A percentile compares a stretch with the other conserved stretches of the same genome.
Evolutionary conservation across 1,284 basidiomycete species (phyloP).

Genomic region (Lentinus polychrous): DNA sequence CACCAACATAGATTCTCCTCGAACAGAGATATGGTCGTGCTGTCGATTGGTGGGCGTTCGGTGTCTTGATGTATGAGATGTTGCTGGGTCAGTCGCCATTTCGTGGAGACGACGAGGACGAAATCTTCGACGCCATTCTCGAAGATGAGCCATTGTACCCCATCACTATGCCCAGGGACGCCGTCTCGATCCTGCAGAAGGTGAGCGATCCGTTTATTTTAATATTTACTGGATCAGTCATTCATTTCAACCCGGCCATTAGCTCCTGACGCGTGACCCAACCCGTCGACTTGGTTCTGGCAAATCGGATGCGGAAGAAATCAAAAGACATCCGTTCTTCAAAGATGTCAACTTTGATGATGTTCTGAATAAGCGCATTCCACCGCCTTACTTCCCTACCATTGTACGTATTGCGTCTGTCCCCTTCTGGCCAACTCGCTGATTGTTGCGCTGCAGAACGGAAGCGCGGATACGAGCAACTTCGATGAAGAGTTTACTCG

Average conservation of each 20-base stretch:
- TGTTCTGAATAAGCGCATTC: slow-evolving; percentile 92
- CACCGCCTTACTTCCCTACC: slow-evolving; percentile 95
- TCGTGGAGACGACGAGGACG: slow-evolving; percentile 98
- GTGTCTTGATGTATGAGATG: slow-evolving; percentile 99
- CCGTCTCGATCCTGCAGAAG: slow-evolving; percentile 93
- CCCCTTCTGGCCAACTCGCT: slow-evolving; percentile 9
- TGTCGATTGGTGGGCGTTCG: slow-evolving; percentile 99
- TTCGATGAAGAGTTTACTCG: slow-evolving; percentile 97
- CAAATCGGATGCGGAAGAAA: slow-evolving; percentile 92
- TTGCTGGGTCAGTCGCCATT: slow-evolving; percentile 97
- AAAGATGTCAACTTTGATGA: slow-evolving; percentile 97
- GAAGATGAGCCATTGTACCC: slow-evolving; percentile 99
- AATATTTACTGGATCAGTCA: not conserved
- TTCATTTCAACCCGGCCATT: not conserved
- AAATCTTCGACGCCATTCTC: slow-evolving; percentile 98
- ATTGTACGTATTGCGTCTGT: slow-evolving; percentile 54
- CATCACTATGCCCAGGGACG: slow-evolving; percentile 99
- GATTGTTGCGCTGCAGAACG: slow-evolving; percentile 41
- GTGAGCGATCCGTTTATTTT: slow-evolving; percentile 31
- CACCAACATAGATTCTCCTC: slow-evolving; percentile 71
- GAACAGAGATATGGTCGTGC: slow-evolving; percentile 98
- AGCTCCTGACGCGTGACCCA: slow-evolving; percentile 95
- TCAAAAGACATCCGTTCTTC: slow-evolving; percentile 98
- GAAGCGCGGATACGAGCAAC: slow-evolving; percentile 78
- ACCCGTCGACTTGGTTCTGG: slow-evolving; percentile 88